Evolutionary conservation across 441 rosid species (phyloP).

Genomic region (Brassica balearica): DNA sequence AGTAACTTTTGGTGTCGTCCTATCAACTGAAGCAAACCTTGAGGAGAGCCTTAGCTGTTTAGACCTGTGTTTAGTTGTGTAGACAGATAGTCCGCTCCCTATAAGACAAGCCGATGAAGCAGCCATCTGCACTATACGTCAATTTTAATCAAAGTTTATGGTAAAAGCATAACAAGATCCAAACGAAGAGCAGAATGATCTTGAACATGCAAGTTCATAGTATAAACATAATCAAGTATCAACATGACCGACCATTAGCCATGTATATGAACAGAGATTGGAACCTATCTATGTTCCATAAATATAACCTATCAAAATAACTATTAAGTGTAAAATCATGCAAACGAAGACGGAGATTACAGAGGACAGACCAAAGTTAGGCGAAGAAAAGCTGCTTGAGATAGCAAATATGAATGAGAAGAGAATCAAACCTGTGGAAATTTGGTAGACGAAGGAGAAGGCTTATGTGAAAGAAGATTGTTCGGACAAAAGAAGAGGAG

Average conservation of each 20-base stretch:
- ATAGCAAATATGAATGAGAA: constrained; percentile 9
- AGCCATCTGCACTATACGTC: constrained; percentile 56
- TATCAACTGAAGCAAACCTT: constrained; percentile 44
- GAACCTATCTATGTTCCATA: background rate
- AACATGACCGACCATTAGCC: constrained; percentile 5
- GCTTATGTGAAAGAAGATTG: background rate
- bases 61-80: constrained; percentile 41
- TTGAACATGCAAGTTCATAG: constrained; percentile 23
- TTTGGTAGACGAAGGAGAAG: constrained; percentile 28
- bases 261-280: constrained; percentile 10
- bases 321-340: constrained; percentile 5
- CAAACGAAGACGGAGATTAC: background rate
- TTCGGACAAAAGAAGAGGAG: constrained; percentile 8
- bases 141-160: background rate
- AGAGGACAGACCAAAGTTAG: background rate
- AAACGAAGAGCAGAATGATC: background rate
- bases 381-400: background rate
- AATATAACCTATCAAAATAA: constrained; percentile 1
- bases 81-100: constrained; percentile 58
- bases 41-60: constrained; percentile 50
- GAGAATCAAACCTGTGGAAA: constrained; percentile 32
- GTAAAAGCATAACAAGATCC: constrained; percentile 2
- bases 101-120: constrained; percentile 75
- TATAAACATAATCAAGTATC: background rate
- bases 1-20: constrained; percentile 48